Base-by-base conservation (phyloP, 805 yeast genomes). In the Starmera quercuum region DNA sequence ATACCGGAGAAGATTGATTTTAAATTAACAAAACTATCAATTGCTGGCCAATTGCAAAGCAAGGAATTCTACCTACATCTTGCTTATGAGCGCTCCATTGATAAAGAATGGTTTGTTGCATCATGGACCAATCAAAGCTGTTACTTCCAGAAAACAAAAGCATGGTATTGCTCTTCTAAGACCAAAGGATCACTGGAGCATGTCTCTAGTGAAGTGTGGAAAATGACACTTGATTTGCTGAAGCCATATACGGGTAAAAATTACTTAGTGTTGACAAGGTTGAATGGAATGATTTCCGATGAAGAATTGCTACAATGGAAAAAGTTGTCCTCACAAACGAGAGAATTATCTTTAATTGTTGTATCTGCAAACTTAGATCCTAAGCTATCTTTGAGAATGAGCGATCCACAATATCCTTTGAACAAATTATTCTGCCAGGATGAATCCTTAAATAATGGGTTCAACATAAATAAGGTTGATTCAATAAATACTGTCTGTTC, bases 81-180 rank as follows among this genome's bases (percentile, higher is more conserved):
- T 9, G 86, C 95, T 1, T 90, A 88, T 47, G 85, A 86, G 20
- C 56, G 95, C 33, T 81, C 95, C 0, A 64, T 73, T 4, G 95
- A 88, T 53, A 77, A 76, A 39, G 75, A 74, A 35, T 90, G 96
- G 95, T 67, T 86, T 29, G 75, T 78, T 16, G 94, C 85, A 0
- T 80, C 94, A 1, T 86, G 97, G 94, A 68, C 92, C 0, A 95
- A 90, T 49, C 90, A 88, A 31, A 69, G 71, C 52, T 95, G 95
- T 0, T 63, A 65, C 4, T 66, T 74, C 10, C 71, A 78, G 13
- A 67, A 65, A 30, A 70, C 78, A 0, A 78, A 75, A 42, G 69
- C 86, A 1, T 83, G 90, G 88, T 68, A 66, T 44, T 63, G 67
- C 50, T 52, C 58, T 59, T 35, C 33, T 17, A 33, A 32, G 17